Evolutionary conservation across 257 asterid species (phyloP), one percentile per base, ranked within the genome.

Genomic region (Cruciata laevipes): DNA sequence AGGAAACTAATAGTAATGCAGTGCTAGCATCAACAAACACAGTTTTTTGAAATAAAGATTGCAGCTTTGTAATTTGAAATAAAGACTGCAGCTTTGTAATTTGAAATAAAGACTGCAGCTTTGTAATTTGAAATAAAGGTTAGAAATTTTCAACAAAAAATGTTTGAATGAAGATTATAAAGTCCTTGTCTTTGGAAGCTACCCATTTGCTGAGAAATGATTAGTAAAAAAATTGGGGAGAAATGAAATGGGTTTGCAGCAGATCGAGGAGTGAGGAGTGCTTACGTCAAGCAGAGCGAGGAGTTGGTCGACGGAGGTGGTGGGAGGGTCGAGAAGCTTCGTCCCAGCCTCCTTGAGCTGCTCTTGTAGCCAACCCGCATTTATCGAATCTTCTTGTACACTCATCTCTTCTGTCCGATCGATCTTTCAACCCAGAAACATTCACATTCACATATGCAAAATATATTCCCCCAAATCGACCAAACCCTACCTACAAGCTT

Each of bases 241-340:
- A 13, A 11, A 40, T 8, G 49, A 10, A 11, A 12, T 3, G 47
- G 47, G 10, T 11, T 9, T 8, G 1, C n/a, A n/a, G 47, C 10
- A 11, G 10, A 40, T 10, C 16, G 49, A 40, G 10, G 9, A 40
- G 10, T 11, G 12, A 2, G 12, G 13, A 11, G 52, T 61, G 67
- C 88, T 83, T 81, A 93, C 99, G 74, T 93, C 97, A 69, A 93
- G 96, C 75, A 90, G 78, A 33, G 80, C 72, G 57, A 90, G 84
- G 66, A 93, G 92, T 56, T 88, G 86, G 7, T 86, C 92, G 42
- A 63, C 67, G 12, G 88, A 76, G 53, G 91, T 17, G 2, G 95
- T 17, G 2, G 95, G 90, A 60, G 86, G 95, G 73, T 75, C 77
- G 42, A 77, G 83, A 75, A 93, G 95, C 75, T 80, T 79, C 71